Evolutionary conservation across 768 basidiomycete genomes (phyloP), one percentile per base, ranked within the genome.

Genomic region (Mycena maculata): DNA sequence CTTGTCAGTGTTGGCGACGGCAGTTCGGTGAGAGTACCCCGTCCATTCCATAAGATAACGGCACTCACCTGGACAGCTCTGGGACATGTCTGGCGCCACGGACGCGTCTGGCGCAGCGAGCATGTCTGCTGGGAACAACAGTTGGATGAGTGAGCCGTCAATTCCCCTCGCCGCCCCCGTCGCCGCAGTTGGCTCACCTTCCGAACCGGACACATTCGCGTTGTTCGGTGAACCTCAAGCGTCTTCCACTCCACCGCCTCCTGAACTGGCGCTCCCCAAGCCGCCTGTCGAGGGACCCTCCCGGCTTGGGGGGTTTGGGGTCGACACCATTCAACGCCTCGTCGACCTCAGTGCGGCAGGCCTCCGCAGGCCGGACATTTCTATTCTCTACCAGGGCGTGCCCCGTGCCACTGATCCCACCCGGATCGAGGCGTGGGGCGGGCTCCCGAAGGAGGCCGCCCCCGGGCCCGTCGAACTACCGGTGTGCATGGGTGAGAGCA

Each of bases 401-500:
- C 36, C 36, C 53, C 11, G 4, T 13, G 30, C 10, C 22, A 20
- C 23, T 11, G 42, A 58, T 45, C 42, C 56, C 27, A 41, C 9
- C 11, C 20, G 11, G 11, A 16, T 45, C 42, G 41, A 58, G 39
- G 9, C 4, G n/a, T 44, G 25, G 10, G 16, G 16, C 9, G 56
- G 56, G 27, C 56, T 58, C 38, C 22, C 44, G 44, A 12, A 3
- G n/a, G 38, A 41, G 4, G 23, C 23, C 2, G 38, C 42, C 11
- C 8, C 18, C 39, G 16, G n/a, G 9, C 28, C 39, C 56, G 56
- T 58, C 42, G 56, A 58, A 45, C 10, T 58, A 20, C 56, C 56
- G 11, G 39, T 58, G 13, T 8, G 22, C 42, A 58, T 58, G 56
- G 56, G 41, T n/a, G 56, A 58, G n/a, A 58, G 56, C 42, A 58